These are phyloP conservation scores for Cladophialophora exuberans DNA, from an alignment of 2,329 filamentous ascomycete species.

Conservation along the genomic window DNA sequence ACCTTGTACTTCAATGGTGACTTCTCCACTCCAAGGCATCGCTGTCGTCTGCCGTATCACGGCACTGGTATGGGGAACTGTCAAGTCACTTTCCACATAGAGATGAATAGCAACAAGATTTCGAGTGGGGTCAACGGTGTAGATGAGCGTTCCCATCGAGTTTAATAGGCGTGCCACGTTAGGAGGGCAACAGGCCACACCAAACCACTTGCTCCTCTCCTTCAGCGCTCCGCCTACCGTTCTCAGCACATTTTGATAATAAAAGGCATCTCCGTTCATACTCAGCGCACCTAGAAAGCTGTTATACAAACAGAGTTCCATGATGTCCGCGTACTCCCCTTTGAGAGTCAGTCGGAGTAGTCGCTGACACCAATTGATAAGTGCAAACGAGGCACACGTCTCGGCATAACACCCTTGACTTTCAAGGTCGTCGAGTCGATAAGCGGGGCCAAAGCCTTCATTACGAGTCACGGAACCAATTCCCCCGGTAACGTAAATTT, in stretches of 20 bases:
- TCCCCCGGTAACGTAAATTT: conserved; percentile 8
- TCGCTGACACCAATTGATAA: conserved; percentile 5
- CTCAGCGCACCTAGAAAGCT: conserved; percentile 61
- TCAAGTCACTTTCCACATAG: not conserved
- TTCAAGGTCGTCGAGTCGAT: conserved; percentile 7
- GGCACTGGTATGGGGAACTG: not conserved
- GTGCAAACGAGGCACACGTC: conserved; percentile 9
- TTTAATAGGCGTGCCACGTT: conserved; percentile 62
- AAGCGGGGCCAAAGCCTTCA: conserved; percentile 7
- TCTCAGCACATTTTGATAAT: conserved; percentile 62
- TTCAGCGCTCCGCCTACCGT: conserved; percentile 56
- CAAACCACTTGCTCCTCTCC: conserved; percentile 62
- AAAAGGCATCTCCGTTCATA: conserved; percentile 59
- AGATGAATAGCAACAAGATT: not conserved
- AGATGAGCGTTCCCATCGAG: conserved; percentile 60
- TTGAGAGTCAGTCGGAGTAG: conserved; percentile 41
- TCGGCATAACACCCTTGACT: conserved; percentile 3
- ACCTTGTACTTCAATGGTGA: not conserved
- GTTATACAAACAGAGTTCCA: conserved; percentile 66
- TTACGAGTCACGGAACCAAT: conserved; percentile 1
- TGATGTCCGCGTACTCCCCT: conserved; percentile 58
- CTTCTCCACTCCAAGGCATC: not conserved
- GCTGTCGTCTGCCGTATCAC: not conserved
- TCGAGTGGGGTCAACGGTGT: conserved; percentile 36
- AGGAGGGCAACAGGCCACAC: conserved; percentile 62